Percentiles rank a stretch among this genome's conserved stretches.
These are phyloP conservation scores for Saccharomycopsis amapae DNA, from an alignment of 805 yeast species.

Conservation along the genomic window DNA sequence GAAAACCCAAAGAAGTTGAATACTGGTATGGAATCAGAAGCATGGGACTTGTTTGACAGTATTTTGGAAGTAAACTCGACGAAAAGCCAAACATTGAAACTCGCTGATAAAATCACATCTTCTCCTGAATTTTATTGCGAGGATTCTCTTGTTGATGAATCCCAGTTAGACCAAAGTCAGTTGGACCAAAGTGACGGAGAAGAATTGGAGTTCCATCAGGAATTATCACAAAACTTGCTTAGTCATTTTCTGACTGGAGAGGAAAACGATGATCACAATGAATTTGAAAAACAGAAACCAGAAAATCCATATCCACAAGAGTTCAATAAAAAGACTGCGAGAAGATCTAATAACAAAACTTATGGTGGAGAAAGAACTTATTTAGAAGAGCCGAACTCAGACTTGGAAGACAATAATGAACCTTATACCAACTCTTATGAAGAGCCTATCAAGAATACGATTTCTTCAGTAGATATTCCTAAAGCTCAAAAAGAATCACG, in stretches of 20 bases:
- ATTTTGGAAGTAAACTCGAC: background rate
- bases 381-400: background rate
- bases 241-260: background rate
- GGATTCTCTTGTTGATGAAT: background rate
- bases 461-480: background rate
- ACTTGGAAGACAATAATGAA: background rate
- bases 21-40: background rate
- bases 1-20: too few relatives aligned
- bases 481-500: background rate
- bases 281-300: background rate
- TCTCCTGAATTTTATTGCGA: background rate
- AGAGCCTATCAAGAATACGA: background rate
- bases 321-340: background rate
- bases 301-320: background rate
- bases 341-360: conserved; percentile 1
- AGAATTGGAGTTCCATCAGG: background rate
- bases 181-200: background rate
- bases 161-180: background rate
- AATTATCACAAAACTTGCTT: background rate
- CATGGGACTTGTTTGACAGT: background rate
- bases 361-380: conserved; percentile 3
- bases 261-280: background rate
- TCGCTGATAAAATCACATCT: background rate
- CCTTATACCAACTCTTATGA: background rate
- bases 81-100: background rate